Evolutionary conservation across 2,329 filamentous ascomycete genomes (phyloP), one percentile per base, ranked within the genome.

Genomic region (Didymella exigua): DNA sequence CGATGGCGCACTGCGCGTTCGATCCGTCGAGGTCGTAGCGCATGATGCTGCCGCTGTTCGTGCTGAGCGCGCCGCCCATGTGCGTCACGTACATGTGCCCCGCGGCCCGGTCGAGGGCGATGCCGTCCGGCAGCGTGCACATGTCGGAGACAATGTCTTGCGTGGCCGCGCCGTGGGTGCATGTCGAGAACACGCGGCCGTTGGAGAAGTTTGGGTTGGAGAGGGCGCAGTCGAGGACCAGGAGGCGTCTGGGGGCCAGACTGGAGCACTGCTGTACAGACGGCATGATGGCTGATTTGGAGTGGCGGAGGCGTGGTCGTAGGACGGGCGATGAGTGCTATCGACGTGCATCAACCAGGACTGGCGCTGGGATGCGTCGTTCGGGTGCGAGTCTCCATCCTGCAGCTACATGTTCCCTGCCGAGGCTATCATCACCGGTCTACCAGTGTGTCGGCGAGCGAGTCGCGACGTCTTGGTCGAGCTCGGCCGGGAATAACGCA

Each of bases 11-110:
- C 9, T 67, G 61, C 5, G 79, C 59, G 37, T 82, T 70, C 10
- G 60, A 75, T 0, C 85, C 84, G 46, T 85, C 80, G 1, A 83
- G 66, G 19, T 78, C 77, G n/a, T 76, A 71, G 2, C 76, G 77
- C 57, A 71, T 70, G 5, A 84, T 70, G 2, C 73, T 69, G 13
- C 81, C 81, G 53, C 81, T 75, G 24, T 74, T 73, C 2, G 49
- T 30, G 7, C 49, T 27, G 19, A 63, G 57, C 21, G 45, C n/a
- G 4, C 23, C 42, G 33, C 64, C 66, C 66, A 67, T 69, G 27
- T 61, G 61, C 1, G 63, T 70, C 63, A 68, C 73, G 65, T 65
- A 75, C 18, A 76, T 68, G 9, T 65, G 60, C 18, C 58, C 58
- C 1, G 56, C 47, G 10, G 55, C 41, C 7, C 53, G 49, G 38